Conservation (phyloP, 345 rosid genomes). For the Hibiscus mutabilis region DNA sequence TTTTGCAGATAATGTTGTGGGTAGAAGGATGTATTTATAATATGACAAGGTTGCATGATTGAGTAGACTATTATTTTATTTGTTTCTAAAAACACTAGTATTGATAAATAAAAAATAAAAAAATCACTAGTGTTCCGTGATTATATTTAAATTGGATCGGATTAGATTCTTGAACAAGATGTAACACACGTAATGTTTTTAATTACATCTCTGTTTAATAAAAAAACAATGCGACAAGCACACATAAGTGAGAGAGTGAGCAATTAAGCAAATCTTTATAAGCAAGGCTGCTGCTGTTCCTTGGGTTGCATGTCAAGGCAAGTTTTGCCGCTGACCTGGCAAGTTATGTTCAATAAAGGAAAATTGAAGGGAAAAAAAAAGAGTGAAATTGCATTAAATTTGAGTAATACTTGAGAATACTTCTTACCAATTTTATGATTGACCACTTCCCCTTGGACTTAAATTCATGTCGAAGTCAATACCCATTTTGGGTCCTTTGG, state of each 20-base stretch:
- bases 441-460: neutral
- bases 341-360: no score
- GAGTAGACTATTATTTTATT: no score
- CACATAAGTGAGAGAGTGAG: neutral
- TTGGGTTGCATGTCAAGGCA: conserved; percentile 3
- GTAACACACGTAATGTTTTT: no score
- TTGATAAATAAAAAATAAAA: no score
- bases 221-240: neutral
- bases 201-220: no score
- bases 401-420: neutral
- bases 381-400: no score
- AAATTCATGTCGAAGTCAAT: neutral
- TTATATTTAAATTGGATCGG: no score
- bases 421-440: neutral
- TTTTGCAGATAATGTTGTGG: neutral
- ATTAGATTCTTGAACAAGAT: no score
- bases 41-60: neutral
- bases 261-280: neutral
- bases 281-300: neutral
- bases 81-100: no score
- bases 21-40: neutral
- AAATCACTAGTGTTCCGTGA: no score
- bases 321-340: neutral
- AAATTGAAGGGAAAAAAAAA: no score
- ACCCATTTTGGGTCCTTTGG: neutral